phyloP scores from a whole-genome alignment of 2,329 filamentous ascomycete species.

The Penicillium sp. region DNA sequence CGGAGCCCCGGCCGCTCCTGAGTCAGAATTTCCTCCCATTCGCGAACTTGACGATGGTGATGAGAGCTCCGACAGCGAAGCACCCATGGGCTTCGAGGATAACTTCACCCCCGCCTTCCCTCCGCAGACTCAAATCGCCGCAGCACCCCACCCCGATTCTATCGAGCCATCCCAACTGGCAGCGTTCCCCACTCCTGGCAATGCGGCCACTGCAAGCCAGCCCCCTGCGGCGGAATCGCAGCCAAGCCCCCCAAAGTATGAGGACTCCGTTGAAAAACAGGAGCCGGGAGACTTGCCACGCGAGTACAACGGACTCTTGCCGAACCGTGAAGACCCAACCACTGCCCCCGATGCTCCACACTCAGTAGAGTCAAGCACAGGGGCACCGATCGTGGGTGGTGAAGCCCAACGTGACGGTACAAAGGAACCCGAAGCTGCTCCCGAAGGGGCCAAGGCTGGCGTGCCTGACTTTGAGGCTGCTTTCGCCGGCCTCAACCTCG shows the following conservation, averaged over 20 bases:
- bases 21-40: slow-evolving; percentile 82
- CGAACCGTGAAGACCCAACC: slow-evolving; percentile 35
- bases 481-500: slow-evolving; percentile 39
- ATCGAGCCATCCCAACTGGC: slow-evolving; percentile 33
- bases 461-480: slow-evolving; percentile 41
- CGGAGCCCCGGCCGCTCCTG: slow-evolving; percentile 20
- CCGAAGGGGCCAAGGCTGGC: slow-evolving; percentile 27
- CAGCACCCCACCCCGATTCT: too few species aligned
- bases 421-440: too few species aligned
- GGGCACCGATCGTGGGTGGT: slow-evolving; percentile 31
- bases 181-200: slow-evolving; percentile 35
- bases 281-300: too few species aligned
- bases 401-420: slow-evolving; percentile 25
- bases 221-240: too few species aligned
- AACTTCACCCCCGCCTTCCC: slow-evolving; percentile 70
- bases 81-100: slow-evolving; percentile 67
- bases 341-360: slow-evolving; percentile 32
- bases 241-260: slow-evolving; percentile 45
- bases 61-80: slow-evolving; percentile 63
- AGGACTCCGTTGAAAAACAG: too few species aligned
- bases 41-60: slow-evolving; percentile 81
- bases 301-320: slow-evolving; percentile 32
- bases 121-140: too few species aligned
- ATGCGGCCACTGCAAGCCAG: too few species aligned
- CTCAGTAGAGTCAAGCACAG: slow-evolving; percentile 31